Conservation (phyloP, 1,284 basidiomycete species). For the Boletellus dicymbophilus region DNA sequence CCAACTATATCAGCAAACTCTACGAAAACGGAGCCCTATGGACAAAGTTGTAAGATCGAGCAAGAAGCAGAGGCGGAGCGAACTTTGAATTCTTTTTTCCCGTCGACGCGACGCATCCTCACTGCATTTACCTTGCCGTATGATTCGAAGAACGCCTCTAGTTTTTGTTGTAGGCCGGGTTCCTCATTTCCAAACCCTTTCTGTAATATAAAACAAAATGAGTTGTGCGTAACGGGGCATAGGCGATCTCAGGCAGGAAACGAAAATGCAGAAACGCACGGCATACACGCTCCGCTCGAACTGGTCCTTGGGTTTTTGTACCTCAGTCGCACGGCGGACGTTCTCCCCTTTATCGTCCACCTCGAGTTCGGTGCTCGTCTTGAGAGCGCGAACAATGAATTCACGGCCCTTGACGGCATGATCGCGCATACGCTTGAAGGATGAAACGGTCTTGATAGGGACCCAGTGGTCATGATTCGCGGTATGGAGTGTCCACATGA, state of each 20-base stretch:
- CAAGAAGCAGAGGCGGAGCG: conserved; percentile 9
- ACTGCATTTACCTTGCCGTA: conserved; percentile 88
- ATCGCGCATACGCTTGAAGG: conserved; percentile 96
- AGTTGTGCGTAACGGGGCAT: too few species aligned
- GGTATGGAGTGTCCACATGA: conserved; percentile 91
- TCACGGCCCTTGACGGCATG: conserved; percentile 59
- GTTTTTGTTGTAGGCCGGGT: conserved; percentile 67
- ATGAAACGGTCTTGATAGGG: conserved; percentile 83
- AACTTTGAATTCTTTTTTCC: conserved; percentile 84
- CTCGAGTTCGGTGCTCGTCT: conserved; percentile 69
- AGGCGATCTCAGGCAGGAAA: too few species aligned
- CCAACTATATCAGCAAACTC: conserved; percentile 82
- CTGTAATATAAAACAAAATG: conserved; percentile 46
- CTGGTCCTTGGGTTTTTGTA: conserved; percentile 72
- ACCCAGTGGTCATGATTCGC: conserved; percentile 89
- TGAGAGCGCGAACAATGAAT: conserved; percentile 70
- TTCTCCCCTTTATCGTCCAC: conserved; percentile 76
- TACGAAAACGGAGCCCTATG: conserved; percentile 88
- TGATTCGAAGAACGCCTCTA: conserved; percentile 84
- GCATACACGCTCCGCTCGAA: conserved; percentile 85
- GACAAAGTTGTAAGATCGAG: too few species aligned
- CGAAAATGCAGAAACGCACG: conserved; percentile 65
- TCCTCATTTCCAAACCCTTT: conserved; percentile 90
- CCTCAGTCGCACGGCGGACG: conserved; percentile 72
- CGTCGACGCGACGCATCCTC: conserved; percentile 78